phyloP scores from a whole-genome alignment of 306 rosid genomes.

The Potentilla sterilis region DNA sequence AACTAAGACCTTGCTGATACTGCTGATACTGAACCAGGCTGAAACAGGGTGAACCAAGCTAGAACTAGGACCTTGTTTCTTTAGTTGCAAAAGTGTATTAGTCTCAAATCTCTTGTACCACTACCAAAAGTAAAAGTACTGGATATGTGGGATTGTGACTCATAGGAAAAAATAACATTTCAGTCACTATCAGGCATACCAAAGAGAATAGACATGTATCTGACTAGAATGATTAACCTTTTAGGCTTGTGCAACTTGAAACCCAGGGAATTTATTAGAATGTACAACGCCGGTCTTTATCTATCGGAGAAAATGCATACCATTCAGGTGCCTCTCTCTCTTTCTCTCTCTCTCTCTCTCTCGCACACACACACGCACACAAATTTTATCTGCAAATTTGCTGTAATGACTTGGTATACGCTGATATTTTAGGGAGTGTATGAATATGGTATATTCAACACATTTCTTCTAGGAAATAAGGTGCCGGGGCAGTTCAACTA shows the following conservation, averaged over 20 bases:
- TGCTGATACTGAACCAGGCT: no score
- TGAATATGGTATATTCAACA: conserved; percentile 6
- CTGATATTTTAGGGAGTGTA: neutral
- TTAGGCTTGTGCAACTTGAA: neutral
- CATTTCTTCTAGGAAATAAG: neutral
- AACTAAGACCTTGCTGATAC: no score
- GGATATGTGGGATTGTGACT: accelerated
- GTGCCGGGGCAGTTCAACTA: neutral
- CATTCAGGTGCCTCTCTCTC: neutral
- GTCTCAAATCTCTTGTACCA: neutral
- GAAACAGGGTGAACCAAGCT: no score
- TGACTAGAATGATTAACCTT: neutral
- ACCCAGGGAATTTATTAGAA: neutral
- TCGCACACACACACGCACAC: no score
- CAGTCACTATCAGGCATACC: neutral
- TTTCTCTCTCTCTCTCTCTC: neutral
- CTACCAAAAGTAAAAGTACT: neutral
- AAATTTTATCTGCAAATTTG: neutral
- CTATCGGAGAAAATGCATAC: neutral
- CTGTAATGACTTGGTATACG: neutral
- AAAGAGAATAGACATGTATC: neutral
- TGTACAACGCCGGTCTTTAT: neutral
- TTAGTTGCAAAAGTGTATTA: accelerated
- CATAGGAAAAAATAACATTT: neutral
- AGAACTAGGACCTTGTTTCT: no score